Conservation (phyloP, 345 rosid genomes). For the Theobroma cacao region DNA sequence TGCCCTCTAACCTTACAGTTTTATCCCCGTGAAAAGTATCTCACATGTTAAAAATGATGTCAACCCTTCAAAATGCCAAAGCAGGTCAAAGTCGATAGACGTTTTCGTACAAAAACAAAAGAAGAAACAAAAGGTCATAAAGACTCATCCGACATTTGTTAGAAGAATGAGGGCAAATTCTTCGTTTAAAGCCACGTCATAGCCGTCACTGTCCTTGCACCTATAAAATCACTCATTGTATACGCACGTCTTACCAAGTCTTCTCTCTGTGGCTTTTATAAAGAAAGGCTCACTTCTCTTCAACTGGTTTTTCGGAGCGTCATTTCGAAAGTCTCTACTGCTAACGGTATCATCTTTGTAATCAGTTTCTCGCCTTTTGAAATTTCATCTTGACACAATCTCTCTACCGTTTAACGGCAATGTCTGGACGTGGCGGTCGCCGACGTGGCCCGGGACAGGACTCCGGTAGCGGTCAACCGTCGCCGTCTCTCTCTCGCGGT, state of each 20-base stretch:
- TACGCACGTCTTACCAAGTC: not conserved
- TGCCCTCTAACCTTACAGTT: no score
- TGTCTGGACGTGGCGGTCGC: constrained; percentile 20
- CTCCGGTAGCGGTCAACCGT: constrained; percentile 20
- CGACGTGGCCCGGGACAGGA: constrained; percentile 14
- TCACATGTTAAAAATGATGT: no score
- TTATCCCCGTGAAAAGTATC: no score
- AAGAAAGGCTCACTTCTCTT: not conserved
- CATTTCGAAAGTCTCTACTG: not conserved
- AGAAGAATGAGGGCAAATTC: not conserved
- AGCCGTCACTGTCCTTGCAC: not conserved
- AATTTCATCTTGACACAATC: not conserved
- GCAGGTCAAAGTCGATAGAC: not conserved
- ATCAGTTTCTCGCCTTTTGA: not conserved
- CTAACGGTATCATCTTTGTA: not conserved
- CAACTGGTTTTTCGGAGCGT: no score
- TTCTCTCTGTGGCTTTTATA: not conserved
- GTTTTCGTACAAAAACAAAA: not conserved
- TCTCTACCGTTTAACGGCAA: not conserved
- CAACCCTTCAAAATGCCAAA: not conserved
- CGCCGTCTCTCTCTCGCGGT: constrained; percentile 8
- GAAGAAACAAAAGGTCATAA: no score
- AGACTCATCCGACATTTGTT: not conserved
- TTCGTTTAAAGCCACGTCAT: no score
- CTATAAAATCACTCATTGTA: not conserved